Percentiles rank a stretch among this genome's conserved stretches.
Evolutionary conservation across 2,329 filamentous ascomycete species (phyloP).

Genomic region (Penicillium griseofulvum): DNA sequence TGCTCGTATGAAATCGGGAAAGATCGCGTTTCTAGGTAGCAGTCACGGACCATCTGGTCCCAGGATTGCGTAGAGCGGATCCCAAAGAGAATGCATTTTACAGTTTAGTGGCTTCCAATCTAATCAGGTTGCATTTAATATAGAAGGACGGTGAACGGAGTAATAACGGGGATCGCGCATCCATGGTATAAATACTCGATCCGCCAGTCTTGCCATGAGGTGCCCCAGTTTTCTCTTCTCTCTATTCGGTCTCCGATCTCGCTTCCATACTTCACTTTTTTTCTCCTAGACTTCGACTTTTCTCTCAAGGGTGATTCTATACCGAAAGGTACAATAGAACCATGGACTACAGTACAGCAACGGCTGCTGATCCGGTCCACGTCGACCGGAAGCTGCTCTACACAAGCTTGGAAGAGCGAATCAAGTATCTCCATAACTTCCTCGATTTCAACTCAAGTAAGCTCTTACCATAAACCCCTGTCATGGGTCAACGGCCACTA

Average conservation of each 20-base stretch:
- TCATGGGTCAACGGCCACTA: not conserved
- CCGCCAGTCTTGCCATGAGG: conserved; percentile 16
- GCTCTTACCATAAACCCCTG: conserved; percentile 28
- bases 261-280: not conserved
- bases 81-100: not conserved
- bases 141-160: not conserved
- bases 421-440: conserved; percentile 72
- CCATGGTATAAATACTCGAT: conserved; percentile 15
- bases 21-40: conserved; percentile 7
- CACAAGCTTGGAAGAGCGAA: conserved; percentile 65
- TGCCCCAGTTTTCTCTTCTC: conserved; percentile 10
- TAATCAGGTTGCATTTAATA: not conserved
- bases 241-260: not conserved
- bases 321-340: not conserved
- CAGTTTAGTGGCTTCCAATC: not conserved
- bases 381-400: conserved; percentile 70
- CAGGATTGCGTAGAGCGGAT: not conserved
- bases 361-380: conserved; percentile 46
- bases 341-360: conserved; percentile 20
- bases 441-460: conserved; percentile 70
- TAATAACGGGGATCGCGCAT: not conserved
- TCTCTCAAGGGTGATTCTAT: not conserved
- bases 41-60: conserved; percentile 1
- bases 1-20: conserved; percentile 7
- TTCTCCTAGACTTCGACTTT: not conserved